A percentile compares a stretch with the other conserved stretches of the same genome.
phyloP scores from a whole-genome alignment of 2,329 filamentous ascomycete species.

The Colletotrichum abscissum region DNA sequence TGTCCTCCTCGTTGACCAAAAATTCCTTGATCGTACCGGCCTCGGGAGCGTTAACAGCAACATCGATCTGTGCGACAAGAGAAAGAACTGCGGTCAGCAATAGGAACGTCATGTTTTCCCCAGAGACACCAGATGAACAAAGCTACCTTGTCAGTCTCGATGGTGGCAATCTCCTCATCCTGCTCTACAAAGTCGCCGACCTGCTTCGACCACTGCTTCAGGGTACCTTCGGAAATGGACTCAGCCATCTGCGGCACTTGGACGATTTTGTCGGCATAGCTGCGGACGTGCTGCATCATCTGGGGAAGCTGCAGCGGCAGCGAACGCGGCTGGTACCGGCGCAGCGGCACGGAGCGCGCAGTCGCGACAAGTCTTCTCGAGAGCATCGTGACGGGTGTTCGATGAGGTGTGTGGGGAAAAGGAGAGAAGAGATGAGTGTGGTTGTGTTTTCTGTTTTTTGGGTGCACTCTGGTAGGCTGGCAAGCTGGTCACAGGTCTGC shows the following conservation, averaged over 20 bases:
- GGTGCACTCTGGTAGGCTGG: background rate
- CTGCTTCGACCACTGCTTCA: slow-evolving; percentile 95
- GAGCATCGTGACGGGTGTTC: slow-evolving; percentile 48
- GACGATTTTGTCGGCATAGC: slow-evolving; percentile 83
- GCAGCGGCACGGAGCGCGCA: slow-evolving; percentile 57
- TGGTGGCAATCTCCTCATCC: slow-evolving; percentile 98
- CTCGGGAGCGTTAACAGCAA: slow-evolving; percentile 93
- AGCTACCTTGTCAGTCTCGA: slow-evolving; percentile 97
- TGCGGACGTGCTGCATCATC: slow-evolving; percentile 68
- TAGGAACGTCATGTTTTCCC: background rate
- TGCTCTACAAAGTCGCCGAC: slow-evolving; percentile 93
- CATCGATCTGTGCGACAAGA: slow-evolving; percentile 80
- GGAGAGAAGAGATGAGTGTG: background rate
- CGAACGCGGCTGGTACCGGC: slow-evolving; percentile 47
- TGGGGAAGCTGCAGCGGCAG: slow-evolving; percentile 55
- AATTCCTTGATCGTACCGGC: slow-evolving; percentile 93
- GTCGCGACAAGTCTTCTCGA: slow-evolving; percentile 56
- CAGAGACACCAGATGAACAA: background rate
- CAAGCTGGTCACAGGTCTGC: background rate
- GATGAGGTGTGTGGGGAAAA: background rate
- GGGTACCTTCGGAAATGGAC: slow-evolving; percentile 95
- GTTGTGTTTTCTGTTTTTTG: background rate
- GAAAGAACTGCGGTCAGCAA: slow-evolving; percentile 1
- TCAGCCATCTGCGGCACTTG: slow-evolving; percentile 99
- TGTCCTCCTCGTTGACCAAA: slow-evolving; percentile 92